phyloP scores from a whole-genome alignment of 2,329 filamentous ascomycete genomes.

The Botrytis pseudocinerea region DNA sequence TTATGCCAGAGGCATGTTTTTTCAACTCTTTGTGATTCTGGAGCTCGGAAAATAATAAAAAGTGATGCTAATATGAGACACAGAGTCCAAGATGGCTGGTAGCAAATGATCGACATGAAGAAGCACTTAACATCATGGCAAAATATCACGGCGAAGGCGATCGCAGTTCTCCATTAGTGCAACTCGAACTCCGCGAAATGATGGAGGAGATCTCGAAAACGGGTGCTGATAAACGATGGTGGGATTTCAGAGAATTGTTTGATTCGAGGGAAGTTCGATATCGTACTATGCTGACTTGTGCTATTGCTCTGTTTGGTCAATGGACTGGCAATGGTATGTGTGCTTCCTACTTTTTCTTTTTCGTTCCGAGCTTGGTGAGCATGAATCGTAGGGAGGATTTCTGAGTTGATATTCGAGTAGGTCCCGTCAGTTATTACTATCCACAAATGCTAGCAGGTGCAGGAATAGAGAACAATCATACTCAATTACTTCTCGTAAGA shows the following conservation, averaged over 20 bases:
- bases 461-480: slow-evolving; percentile 44
- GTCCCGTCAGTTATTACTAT: slow-evolving; percentile 31
- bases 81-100: slow-evolving; percentile 55
- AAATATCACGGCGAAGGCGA: slow-evolving; percentile 55
- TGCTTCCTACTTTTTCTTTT: slow-evolving; percentile 1
- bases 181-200: slow-evolving; percentile 39
- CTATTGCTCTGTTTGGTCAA: slow-evolving; percentile 40
- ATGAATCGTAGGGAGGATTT: too few species aligned
- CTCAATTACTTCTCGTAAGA: slow-evolving; percentile 40
- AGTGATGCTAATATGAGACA: background rate
- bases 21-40: background rate
- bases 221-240: slow-evolving; percentile 40
- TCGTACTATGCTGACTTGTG: slow-evolving; percentile 39
- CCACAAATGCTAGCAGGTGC: slow-evolving; percentile 33
- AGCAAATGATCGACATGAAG: slow-evolving; percentile 55
- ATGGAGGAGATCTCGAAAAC: slow-evolving; percentile 34
- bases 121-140: slow-evolving; percentile 55
- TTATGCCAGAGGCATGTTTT: slow-evolving; percentile 52
- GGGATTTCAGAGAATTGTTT: slow-evolving; percentile 39
- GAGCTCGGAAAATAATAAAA: rapidly evolving
- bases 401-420: background rate
- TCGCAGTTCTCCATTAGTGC: slow-evolving; percentile 31
- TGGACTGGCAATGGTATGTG: slow-evolving; percentile 41
- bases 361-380: rapidly evolving
- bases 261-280: slow-evolving; percentile 35